Base-by-base conservation (phyloP, 208 protist genomes). In the Crithidia brevicula region DNA sequence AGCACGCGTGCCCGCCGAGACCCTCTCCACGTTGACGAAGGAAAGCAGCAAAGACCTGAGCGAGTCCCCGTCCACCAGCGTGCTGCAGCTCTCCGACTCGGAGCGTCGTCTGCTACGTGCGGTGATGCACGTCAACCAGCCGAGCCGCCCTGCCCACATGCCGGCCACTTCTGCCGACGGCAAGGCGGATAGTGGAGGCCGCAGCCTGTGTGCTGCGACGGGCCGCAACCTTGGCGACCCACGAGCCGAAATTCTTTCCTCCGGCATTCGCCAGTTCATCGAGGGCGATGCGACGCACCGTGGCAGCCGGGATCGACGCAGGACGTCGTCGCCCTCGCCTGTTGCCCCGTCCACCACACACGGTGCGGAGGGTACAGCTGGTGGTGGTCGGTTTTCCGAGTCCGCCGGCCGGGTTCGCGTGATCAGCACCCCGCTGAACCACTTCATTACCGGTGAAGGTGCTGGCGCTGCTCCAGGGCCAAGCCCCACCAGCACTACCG, bases 61-160 rank as follows among this genome's bases (percentile, higher is more conserved):
- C 40, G 59, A 74, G 18, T 61, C 36, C 8, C 40, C 63, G 25
- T 58, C 63, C n/a, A 5, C 33, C 4, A 51, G 60, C 9, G 53
- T 45, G 5, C 20, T 66, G 46, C 15, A 28, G 57, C 49, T 77
- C 5, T 73, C 73, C 1, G 57, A 46, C 10, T 18, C 38, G 6
- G 79, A 85, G 79, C 57, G 59, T 9, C 67, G 69, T 3, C 67
- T 81, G 10, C 60, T 77, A 43, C 59, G 52, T 8, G 74, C 74
- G 18, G 71, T 76, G 8, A 72, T 67, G 51, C 57, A 40, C 23
- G 51, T 54, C 4, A 67, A 67, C 16, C 25, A 42, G 51, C 47
- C 50, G 10, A 16, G 27, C 9, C 15, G 20, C 43, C 22, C n/a
- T 23, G 8, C 42, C 28, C 15, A 33, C 34, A 1, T n/a, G 0